Conservation (phyloP, 2,329 filamentous ascomycete species). For the Fusarium torulosum region DNA sequence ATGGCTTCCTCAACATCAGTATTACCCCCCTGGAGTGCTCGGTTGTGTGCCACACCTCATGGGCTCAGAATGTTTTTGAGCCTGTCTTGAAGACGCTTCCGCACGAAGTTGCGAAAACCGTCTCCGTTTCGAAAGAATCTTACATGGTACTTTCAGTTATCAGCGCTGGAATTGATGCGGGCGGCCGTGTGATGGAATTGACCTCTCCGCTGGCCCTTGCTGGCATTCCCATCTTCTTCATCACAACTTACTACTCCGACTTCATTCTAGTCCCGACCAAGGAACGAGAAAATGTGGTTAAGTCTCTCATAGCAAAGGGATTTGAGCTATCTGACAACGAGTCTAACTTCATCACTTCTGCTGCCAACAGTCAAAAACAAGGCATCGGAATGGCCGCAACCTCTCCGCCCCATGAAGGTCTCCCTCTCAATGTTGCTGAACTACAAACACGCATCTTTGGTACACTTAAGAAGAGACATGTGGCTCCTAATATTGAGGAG, state of each 20-base stretch:
- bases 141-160: conserved; percentile 92
- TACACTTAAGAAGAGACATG: conserved; percentile 81
- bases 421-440: conserved; percentile 81
- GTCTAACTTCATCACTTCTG: conserved; percentile 73
- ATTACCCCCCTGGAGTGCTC: conserved; percentile 94
- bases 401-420: conserved; percentile 74
- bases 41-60: conserved; percentile 83
- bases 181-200: conserved; percentile 89
- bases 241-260: conserved; percentile 97
- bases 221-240: conserved; percentile 97
- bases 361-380: conserved; percentile 52
- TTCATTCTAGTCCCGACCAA: conserved; percentile 91
- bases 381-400: conserved; percentile 55
- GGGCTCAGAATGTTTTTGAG: conserved; percentile 80
- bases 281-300: conserved; percentile 78
- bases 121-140: conserved; percentile 83
- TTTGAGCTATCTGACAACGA: conserved; percentile 85
- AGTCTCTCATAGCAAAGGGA: conserved; percentile 80
- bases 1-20: conserved; percentile 92
- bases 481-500: conserved; percentile 78
- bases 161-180: conserved; percentile 89
- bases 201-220: conserved; percentile 92
- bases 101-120: conserved; percentile 61
- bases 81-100: conserved; percentile 76
- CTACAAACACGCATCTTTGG: conserved; percentile 86